Base-by-base conservation (phyloP, 371 early-diverging fungal genomes). In the Rhizomucor miehei region DNA sequence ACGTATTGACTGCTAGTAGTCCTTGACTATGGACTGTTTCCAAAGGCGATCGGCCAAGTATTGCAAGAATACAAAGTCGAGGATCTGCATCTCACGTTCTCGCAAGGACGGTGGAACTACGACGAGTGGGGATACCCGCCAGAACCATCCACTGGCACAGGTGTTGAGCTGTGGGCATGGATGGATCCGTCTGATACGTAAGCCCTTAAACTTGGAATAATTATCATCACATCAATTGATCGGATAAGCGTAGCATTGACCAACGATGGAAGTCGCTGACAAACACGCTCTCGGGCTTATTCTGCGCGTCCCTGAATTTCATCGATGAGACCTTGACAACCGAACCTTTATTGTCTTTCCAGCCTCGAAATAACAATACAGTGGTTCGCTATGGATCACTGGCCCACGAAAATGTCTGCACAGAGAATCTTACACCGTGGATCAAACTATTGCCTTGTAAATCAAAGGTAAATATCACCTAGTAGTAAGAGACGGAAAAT, bases 381-480 rank as follows among this genome's bases (percentile, higher is more conserved):
- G 49, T 50, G 17, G 20, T 43, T 13, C 81, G 93, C 10, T 93
- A 90, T 56, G 92, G 89, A 1, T 71, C 83, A 6, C 74, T 98
- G 23, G 89, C 96, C 1, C 89, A 90, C 59, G 99, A 98, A 64
- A 89, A 86, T 59, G 91, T 94, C 0, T 98, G 99, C 64, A 98
- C 98, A 2, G 99, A 97, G 63, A 98, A 98, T 67, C 72, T 98
- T 65, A 97, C 97, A 3, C 97, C 98, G 9, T 97, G 94, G 93
- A 80, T 90, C 56, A 97, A 97, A 64, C 73, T 94, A 47, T 69
- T 98, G 39, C 99, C 99, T 1, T 98, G 99, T 63, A 89, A 91
- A 71, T 67, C 89, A 17, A 90, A 90, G 70, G 87, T 82, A 71
- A 48, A 39, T n/a, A 43, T 17, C 29, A n/a, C 6, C 4, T 47